Evolutionary conservation across 1,284 basidiomycete genomes (phyloP).

Genomic region (Sutorius eximius): DNA sequence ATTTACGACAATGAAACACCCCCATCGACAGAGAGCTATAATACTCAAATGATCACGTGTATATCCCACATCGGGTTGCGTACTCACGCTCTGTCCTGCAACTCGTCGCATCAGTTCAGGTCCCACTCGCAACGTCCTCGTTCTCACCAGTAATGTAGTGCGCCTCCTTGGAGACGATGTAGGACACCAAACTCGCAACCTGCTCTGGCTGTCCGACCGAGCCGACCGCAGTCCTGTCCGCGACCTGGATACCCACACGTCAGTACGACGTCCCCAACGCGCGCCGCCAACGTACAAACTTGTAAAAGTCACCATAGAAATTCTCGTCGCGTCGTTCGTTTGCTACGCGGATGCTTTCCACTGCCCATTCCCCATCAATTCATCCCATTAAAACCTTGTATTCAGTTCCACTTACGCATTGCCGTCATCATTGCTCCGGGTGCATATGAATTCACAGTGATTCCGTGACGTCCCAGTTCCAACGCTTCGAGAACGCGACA

Average conservation of each 20-base stretch:
- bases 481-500: constrained; percentile 3
- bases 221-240: constrained; percentile 2
- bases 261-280: background rate
- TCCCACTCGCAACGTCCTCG: background rate
- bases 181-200: constrained; percentile 8
- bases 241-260: background rate
- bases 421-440: constrained; percentile 21
- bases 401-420: constrained; percentile 14
- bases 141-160: constrained; percentile 11
- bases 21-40: constrained; percentile 10
- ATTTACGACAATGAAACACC: constrained; percentile 15
- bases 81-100: constrained; percentile 13
- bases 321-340: background rate
- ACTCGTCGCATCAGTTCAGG: background rate
- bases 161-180: constrained; percentile 17
- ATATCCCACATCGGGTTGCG: background rate
- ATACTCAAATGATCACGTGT: constrained; percentile 3
- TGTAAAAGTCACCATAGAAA: background rate
- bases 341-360: constrained; percentile 2
- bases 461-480: constrained; percentile 18
- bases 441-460: constrained; percentile 24
- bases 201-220: constrained; percentile 7
- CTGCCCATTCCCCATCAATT: background rate
- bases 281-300: constrained; percentile 1
- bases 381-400: background rate